Evolutionary conservation across 306 rosid species (phyloP), one percentile per base, ranked within the genome.

Genomic region (Chamaecrista fasciculata): DNA sequence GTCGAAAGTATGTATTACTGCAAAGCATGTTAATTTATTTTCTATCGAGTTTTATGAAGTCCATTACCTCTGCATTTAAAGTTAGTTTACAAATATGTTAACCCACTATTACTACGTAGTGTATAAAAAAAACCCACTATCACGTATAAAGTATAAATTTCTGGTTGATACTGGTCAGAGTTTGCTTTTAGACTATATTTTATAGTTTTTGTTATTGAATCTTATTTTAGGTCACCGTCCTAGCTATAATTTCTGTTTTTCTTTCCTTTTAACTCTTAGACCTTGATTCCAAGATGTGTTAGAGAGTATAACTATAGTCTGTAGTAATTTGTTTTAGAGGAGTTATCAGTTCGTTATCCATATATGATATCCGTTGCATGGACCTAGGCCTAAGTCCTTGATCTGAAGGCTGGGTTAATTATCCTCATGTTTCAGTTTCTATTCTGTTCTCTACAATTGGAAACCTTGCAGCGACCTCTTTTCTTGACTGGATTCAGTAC

Each of bases 1-100:
- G 50, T 44, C 50, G 47, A 64, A 49, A 73, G 96, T 89, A 84
- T 47, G 91, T 74, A 23, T 66, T 49, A 16, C 29, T 67, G 46
- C 66, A 51, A 47, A 73, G 52, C 66, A 23, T 56, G 42, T 25
- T 16, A 51, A 74, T 71, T 66, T n/a, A 4, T 67, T 83, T 82
- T 52, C 24, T 66, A 49, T 50, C 56, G 12, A 26, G 50, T 70
- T 69, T 39, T 77, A 53, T 25, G 36, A 63, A 74, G 40, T 42
- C 29, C 4, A 23, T 64, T 49, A 8, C 60, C 42, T 24, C 77
- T n/a, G 77, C 37, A 29, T 55, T 59, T 24, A 11, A 12, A 15
- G 50, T 15, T 44, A 8, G 20, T 44, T 15, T 15, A 44, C 19
- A 44, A 11, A 15, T 44, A 15, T 44, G 50, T 44, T 15, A 15